Percentiles rank a stretch among this genome's conserved stretches.
These are phyloP conservation scores for Diaporthe longicolla DNA, from an alignment of 2,329 filamentous ascomycete genomes.

Conservation along the genomic window DNA sequence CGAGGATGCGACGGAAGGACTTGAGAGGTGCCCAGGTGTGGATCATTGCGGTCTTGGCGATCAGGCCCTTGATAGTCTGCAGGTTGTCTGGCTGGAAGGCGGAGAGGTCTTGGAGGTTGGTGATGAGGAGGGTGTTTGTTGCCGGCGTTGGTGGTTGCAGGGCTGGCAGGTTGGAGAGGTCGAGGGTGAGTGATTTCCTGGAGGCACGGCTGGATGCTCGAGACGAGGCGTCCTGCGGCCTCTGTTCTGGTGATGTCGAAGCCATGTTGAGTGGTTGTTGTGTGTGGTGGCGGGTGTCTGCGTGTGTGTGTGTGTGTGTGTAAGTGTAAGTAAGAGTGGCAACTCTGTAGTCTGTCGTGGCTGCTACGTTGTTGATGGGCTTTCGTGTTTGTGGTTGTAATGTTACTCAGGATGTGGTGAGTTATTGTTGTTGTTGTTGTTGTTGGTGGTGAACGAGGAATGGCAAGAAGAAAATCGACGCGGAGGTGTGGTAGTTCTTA, in stretches of 20 bases:
- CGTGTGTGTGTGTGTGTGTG: slow-evolving; percentile 7
- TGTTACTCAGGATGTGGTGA: neutral
- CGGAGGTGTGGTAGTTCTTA: slow-evolving; percentile 31
- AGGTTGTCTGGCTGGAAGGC: slow-evolving; percentile 83
- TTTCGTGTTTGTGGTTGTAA: neutral
- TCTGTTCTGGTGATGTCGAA: slow-evolving; percentile 42
- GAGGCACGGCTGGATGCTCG: slow-evolving; percentile 63
- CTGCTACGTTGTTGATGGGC: neutral
- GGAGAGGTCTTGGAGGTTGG: slow-evolving; percentile 80
- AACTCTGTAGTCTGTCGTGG: neutral
- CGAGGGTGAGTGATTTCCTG: slow-evolving; percentile 73
- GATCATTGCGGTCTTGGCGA: slow-evolving; percentile 78
- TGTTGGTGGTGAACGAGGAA: neutral
- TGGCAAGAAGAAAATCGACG: neutral
- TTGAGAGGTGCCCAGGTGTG: slow-evolving; percentile 86
- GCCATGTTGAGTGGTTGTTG: slow-evolving; percentile 38
- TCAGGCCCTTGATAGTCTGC: slow-evolving; percentile 79
- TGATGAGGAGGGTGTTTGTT: slow-evolving; percentile 88
- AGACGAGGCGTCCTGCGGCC: slow-evolving; percentile 52
- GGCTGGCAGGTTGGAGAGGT: slow-evolving; percentile 80
- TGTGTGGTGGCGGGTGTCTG: slow-evolving; percentile 18
- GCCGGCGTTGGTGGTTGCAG: slow-evolving; percentile 79
- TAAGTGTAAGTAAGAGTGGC: neutral
- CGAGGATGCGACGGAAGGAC: slow-evolving; percentile 85
- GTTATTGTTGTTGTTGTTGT: too few species aligned